A percentile compares a stretch with the other conserved stretches of the same genome.
Conservation (phyloP, 2,329 filamentous ascomycete genomes). For the Aureobasidium sp. region DNA sequence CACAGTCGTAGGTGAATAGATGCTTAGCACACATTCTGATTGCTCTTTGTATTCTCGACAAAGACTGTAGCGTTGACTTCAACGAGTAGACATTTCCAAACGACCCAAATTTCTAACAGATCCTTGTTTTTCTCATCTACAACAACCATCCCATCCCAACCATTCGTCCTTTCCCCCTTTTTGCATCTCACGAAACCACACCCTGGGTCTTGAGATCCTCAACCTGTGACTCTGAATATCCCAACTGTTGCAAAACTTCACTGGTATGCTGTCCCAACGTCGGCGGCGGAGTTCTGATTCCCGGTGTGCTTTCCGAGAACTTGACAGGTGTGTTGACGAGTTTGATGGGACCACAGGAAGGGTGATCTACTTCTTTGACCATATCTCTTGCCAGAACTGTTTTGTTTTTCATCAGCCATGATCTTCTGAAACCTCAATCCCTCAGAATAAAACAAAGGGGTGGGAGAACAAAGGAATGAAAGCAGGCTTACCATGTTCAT, state of each 20-base stretch:
- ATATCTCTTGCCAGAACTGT: conserved; percentile 67
- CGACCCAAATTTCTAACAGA: too few relatives aligned
- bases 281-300: conserved; percentile 70
- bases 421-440: neutral
- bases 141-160: too few relatives aligned
- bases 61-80: too few relatives aligned
- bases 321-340: conserved; percentile 93
- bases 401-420: neutral
- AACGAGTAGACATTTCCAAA: too few relatives aligned
- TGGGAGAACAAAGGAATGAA: neutral
- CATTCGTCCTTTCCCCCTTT: too few relatives aligned
- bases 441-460: neutral
- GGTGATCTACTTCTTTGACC: conserved; percentile 82
- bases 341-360: conserved; percentile 73
- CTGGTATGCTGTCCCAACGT: conserved; percentile 81
- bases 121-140: too few relatives aligned
- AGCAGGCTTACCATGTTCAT: conserved; percentile 61
- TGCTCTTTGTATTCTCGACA: too few relatives aligned
- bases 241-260: conserved; percentile 60
- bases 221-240: conserved; percentile 52
- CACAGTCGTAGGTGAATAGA: too few relatives aligned
- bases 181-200: conserved; percentile 45
- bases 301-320: conserved; percentile 73
- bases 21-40: too few relatives aligned
- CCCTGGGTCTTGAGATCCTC: conserved; percentile 55